Base-by-base conservation (phyloP, 495 filamentous ascomycete genomes). In the Penicillium psychrofluorescens region DNA sequence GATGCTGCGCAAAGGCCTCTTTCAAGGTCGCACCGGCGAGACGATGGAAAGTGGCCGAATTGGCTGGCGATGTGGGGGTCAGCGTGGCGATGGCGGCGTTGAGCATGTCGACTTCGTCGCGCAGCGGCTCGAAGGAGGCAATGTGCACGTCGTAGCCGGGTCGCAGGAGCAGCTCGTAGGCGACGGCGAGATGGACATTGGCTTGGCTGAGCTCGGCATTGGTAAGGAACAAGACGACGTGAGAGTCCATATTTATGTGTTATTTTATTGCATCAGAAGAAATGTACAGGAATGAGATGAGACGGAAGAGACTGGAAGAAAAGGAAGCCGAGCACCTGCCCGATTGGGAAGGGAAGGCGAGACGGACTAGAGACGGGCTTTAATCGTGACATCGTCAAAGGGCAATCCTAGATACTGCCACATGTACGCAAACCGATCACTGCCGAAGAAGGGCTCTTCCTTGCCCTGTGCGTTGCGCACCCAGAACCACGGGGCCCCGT, bases 401-500 rank as follows among this genome's bases (percentile, higher is more conserved):
- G 64, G 65, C 49, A 70, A 37, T 0, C 44, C 67, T 44, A 70
- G 43, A 45, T 55, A 70, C 44, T 59, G 44, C 65, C 64, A 70
- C 61, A 70, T 68, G 37, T 52, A 67, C 41, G 65, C 62, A 38
- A 67, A 86, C 66, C 84, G 69, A 64, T 88, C 85, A 62, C 83
- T 87, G 2, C 85, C 85, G 60, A 89, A 90, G 58, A 88, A 88
- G 3, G 83, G 80, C 64, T 85, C 80, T 41, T 66, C 68, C 40
- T 66, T 55, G 5, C 81, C 81, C 8, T 69, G 61, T 11, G 41
- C 52, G 53, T 86, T 78, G n/a, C 58, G 66, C n/a, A 81, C 85
- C 74, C 78, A 84, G 45, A 86, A 68, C 83, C 85, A 90, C 1
- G 86, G 86, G 41, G 79, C 78, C 0, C 86, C 86, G 61, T 84